Evolutionary conservation across 495 filamentous ascomycete genomes (phyloP).

Genomic region (Stereocaulon alpinum): DNA sequence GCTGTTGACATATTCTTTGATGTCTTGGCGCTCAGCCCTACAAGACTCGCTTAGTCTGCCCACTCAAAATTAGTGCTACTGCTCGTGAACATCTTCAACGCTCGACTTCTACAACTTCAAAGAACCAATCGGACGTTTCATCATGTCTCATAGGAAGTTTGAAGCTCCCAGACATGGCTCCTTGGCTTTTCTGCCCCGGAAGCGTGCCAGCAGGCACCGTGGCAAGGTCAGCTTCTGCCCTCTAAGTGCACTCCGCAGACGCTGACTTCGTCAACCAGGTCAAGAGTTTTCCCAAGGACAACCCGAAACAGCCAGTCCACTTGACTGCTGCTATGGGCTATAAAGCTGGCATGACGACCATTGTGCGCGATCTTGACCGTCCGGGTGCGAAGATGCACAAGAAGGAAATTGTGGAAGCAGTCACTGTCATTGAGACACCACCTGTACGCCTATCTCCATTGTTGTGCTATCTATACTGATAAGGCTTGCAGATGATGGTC

Average conservation of each 20-base stretch:
- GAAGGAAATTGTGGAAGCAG: constrained; percentile 99
- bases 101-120: constrained; percentile 3
- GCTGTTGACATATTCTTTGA: neutral
- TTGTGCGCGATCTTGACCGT: constrained; percentile 98
- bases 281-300: constrained; percentile 97
- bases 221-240: constrained; percentile 75
- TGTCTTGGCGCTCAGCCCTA: neutral
- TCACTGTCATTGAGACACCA: constrained; percentile 98
- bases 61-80: neutral
- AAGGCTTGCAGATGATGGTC: constrained; percentile 76
- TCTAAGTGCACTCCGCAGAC: constrained; percentile 12
- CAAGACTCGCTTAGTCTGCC: neutral
- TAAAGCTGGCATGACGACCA: constrained; percentile 99
- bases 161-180: constrained; percentile 95
- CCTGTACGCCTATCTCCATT: constrained; percentile 58
- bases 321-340: constrained; percentile 98
- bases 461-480: constrained; percentile 47
- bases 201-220: constrained; percentile 90
- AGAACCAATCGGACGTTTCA: neutral
- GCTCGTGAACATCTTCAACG: neutral
- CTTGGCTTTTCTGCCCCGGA: constrained; percentile 91
- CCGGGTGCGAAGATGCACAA: constrained; percentile 99
- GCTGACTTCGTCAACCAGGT: constrained; percentile 31
- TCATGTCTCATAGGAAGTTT: constrained; percentile 66
- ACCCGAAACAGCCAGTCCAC: constrained; percentile 98